Percentiles rank a stretch among this genome's conserved stretches.
These are phyloP conservation scores for Hamigera avellanea DNA, from an alignment of 495 filamentous ascomycete genomes.

Conservation along the genomic window DNA sequence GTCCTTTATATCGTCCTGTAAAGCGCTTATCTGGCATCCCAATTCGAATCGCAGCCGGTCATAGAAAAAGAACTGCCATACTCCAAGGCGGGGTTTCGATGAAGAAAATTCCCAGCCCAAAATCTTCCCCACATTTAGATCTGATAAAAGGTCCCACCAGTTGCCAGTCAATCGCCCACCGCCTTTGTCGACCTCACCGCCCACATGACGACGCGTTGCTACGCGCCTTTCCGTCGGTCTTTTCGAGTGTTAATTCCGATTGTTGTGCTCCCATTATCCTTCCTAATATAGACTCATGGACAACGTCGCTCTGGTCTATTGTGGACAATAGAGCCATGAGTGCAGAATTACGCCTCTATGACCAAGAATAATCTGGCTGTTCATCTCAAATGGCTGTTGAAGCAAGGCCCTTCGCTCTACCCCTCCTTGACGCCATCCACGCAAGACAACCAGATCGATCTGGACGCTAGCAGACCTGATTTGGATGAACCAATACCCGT, in stretches of 20 bases:
- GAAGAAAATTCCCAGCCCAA: background rate
- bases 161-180: background rate
- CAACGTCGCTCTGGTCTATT: background rate
- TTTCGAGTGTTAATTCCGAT: background rate
- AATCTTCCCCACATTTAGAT: slow-evolving; percentile 1
- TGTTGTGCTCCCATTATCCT: background rate
- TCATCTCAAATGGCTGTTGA: slow-evolving; percentile 41
- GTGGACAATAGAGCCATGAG: slow-evolving; percentile 17
- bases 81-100: background rate
- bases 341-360: slow-evolving; percentile 29
- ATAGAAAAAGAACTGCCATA: background rate
- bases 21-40: too few relatives aligned
- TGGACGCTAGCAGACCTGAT: slow-evolving; percentile 4
- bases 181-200: slow-evolving; percentile 6
- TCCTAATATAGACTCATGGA: background rate
- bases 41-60: too few relatives aligned
- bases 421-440: slow-evolving; percentile 19
- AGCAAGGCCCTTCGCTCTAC: slow-evolving; percentile 26
- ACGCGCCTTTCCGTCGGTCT: slow-evolving; percentile 6
- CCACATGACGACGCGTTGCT: slow-evolving; percentile 14
- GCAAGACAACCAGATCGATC: slow-evolving; percentile 10
- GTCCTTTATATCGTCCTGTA: too few relatives aligned
- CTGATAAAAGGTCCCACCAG: background rate
- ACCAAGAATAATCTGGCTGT: slow-evolving; percentile 38
- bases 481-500: slow-evolving; percentile 1